A percentile compares a stretch with the other conserved stretches of the same genome.
These are phyloP conservation scores for Diplodia seriata DNA, from an alignment of 2,329 filamentous ascomycete species.

Conservation along the genomic window DNA sequence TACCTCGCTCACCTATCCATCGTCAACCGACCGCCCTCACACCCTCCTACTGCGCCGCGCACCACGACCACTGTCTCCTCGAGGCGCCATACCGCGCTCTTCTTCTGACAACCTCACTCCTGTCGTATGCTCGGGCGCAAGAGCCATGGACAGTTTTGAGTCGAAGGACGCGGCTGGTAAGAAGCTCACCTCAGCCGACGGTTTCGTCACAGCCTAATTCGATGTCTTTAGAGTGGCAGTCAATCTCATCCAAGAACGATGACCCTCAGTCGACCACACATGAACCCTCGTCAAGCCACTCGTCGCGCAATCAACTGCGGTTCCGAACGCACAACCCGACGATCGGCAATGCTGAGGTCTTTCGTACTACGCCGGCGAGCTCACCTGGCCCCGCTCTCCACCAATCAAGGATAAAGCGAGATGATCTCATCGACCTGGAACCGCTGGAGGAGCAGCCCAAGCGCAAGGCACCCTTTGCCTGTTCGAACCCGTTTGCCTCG, in stretches of 20 bases:
- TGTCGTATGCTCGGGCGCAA: not conserved
- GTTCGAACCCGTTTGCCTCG: not conserved
- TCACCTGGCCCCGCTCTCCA: not conserved
- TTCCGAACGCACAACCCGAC: not conserved
- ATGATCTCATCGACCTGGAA: not conserved
- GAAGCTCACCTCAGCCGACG: not conserved
- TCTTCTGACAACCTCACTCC: not conserved
- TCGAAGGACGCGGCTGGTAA: conserved; percentile 10
- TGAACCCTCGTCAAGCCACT: not conserved
- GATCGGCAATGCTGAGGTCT: too few relatives aligned
- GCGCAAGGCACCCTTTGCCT: not conserved
- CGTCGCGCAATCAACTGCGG: not conserved
- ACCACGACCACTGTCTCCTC: not conserved
- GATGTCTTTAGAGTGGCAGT: conserved; percentile 10
- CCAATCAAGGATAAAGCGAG: not conserved
- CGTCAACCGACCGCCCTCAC: not conserved
- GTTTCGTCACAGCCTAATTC: not conserved
- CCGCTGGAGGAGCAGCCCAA: not conserved
- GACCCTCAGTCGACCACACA: not conserved
- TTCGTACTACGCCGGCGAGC: not conserved
- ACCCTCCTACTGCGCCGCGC: not conserved
- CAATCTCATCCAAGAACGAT: not conserved
- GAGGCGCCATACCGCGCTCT: not conserved
- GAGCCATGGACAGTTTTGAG: conserved; percentile 5
- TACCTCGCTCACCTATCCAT: not conserved